Evolutionary conservation across 2,329 filamentous ascomycete genomes (phyloP), one percentile per base, ranked within the genome.

Genomic region (Phaeosphaeriaceae sp.): DNA sequence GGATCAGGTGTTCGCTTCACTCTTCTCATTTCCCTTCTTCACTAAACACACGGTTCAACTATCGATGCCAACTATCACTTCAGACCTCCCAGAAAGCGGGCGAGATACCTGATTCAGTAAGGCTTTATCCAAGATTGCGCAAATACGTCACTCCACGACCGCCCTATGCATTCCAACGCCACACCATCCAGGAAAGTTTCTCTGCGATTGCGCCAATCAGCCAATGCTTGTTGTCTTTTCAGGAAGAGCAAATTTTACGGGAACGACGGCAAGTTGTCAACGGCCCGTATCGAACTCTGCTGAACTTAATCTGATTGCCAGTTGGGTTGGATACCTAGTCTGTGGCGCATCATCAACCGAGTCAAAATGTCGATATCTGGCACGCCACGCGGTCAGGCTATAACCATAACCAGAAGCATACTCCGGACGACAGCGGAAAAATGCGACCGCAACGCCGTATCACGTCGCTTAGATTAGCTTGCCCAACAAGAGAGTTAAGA

Each of bases 41-140:
- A 26, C 13, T 6, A n/a, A 38, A n/a, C 8, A 11, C 7, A 28
- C 20, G 36, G 23, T 16, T 3, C 16, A 13, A 13, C 15, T n/a
- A 21, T 37, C 20, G 21, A 36, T 2, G n/a, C 26, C n/a, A 15
- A 38, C 32, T 33, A 32, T 33, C 30, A 21, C n/a, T 18, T 3
- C 20, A 33, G 30, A 42, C 20, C 20, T 47, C 41, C 44, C 16
- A 47, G 44, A 47, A 47, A 36, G 23, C 43, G 43, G 43, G 17
- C 33, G 21, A 40, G 15, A 13, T 39, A 17, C 43, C 11, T n/a
- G 16, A 46, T 41, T 11, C 12, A 26, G 39, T 18, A 41, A 32
- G 9, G 11, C 12, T 17, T 6, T n/a, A 13, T 11, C 17, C 40
- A 23, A 23, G 33, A 17, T 42, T 33, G 18, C 29, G 9, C 15